Conservation (phyloP, 164 flowering plant genomes). For the Nymphaea thermarum region DNA sequence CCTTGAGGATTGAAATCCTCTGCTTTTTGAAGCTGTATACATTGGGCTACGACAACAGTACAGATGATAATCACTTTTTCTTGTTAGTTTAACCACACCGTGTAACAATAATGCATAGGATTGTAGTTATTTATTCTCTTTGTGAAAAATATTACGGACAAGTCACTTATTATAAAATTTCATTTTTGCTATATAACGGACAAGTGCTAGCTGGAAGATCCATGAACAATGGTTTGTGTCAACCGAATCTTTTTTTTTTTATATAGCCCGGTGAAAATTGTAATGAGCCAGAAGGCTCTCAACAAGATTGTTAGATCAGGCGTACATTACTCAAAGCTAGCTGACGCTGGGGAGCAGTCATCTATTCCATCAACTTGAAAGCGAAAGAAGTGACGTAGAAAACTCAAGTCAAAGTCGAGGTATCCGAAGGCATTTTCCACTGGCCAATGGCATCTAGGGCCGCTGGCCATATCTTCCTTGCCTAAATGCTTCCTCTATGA, state of each 20-base stretch:
- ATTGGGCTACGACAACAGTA: slow-evolving; percentile 43
- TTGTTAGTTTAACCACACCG: no score
- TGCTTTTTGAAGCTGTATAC: slow-evolving; percentile 52
- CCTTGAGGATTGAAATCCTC: slow-evolving; percentile 50
- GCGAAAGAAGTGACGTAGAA: slow-evolving; percentile 59
- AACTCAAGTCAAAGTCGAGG: slow-evolving; percentile 12
- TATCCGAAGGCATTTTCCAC: slow-evolving; percentile 18
- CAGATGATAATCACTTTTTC: slow-evolving; percentile 10
- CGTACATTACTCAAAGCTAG: no score
- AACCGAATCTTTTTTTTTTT: no score
- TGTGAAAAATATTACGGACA: neutral
- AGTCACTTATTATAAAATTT: no score
- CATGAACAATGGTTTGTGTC: no score
- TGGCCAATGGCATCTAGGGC: slow-evolving; percentile 65
- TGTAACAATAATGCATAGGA: neutral
- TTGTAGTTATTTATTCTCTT: neutral
- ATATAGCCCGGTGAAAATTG: no score
- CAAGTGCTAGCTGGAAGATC: neutral
- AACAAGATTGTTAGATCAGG: no score
- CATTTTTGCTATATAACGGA: neutral
- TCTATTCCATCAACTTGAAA: slow-evolving; percentile 24
- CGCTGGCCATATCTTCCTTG: slow-evolving; percentile 57
- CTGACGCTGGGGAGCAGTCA: slow-evolving; percentile 21
- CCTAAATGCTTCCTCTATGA: slow-evolving; percentile 85
- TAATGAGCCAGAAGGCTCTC: no score